These are phyloP conservation scores for Wallacemonas rigidus DNA, from an alignment of 208 protist species.

Conservation along the genomic window DNA sequence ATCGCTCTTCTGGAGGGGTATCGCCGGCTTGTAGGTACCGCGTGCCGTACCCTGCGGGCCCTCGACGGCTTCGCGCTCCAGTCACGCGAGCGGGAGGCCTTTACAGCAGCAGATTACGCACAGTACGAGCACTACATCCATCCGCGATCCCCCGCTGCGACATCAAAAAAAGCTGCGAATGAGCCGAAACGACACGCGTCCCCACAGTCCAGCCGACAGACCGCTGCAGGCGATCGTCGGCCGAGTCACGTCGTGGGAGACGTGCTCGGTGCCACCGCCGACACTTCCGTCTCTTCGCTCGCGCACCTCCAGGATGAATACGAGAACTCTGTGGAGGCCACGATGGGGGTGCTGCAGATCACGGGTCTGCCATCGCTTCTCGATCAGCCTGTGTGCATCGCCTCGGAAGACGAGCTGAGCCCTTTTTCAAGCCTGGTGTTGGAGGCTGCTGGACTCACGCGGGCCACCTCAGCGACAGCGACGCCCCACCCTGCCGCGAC, in stretches of 20 bases:
- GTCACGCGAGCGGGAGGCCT: conserved; percentile 11
- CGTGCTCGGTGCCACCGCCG: not conserved
- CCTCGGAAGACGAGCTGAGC: conserved; percentile 28
- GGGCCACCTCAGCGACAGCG: not conserved
- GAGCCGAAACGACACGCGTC: not conserved
- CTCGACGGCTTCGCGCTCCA: conserved; percentile 48
- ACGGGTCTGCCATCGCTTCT: conserved; percentile 38
- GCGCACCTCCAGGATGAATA: not conserved
- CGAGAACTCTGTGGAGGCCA: conserved; percentile 30
- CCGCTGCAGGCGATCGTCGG: not conserved
- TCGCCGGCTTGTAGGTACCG: conserved; percentile 34
- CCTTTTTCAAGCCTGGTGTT: conserved; percentile 17
- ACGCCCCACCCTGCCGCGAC: no score
- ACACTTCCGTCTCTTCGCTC: not conserved
- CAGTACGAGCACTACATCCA: conserved; percentile 12
- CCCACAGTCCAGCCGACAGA: conserved; percentile 3
- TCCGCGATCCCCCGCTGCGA: not conserved
- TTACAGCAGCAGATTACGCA: conserved; percentile 7
- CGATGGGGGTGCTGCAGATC: conserved; percentile 42
- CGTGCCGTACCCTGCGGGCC: conserved; percentile 51
- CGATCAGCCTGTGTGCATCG: conserved; percentile 28
- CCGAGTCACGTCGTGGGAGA: not conserved
- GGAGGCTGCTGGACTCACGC: conserved; percentile 14
- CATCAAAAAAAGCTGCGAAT: not conserved
- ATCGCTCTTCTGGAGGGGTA: conserved; percentile 70